phyloP scores from a whole-genome alignment of 805 yeast species.

The Candida dajiaensis region DNA sequence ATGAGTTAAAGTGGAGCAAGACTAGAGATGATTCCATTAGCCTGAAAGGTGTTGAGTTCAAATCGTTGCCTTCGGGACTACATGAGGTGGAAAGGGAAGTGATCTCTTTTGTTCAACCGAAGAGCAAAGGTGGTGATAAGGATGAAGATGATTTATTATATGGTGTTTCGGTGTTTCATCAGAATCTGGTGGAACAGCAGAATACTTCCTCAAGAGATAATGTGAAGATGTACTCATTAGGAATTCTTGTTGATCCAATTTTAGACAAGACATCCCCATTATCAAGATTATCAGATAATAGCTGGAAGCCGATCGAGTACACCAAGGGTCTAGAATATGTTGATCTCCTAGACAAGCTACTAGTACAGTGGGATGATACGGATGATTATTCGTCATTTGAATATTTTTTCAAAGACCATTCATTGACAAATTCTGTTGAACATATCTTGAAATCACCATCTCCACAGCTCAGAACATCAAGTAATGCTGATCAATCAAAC shows the following conservation, averaged over 20 bases:
- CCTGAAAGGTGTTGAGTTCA: slow-evolving; percentile 48
- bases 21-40: slow-evolving; percentile 23
- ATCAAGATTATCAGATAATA: slow-evolving; percentile 4
- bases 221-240: slow-evolving; percentile 60
- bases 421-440: slow-evolving; percentile 11
- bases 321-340: slow-evolving; percentile 40
- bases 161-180: slow-evolving; percentile 49
- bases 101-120: slow-evolving; percentile 42
- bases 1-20: slow-evolving; percentile 40
- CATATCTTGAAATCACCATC: slow-evolving; percentile 15
- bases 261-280: slow-evolving; percentile 13
- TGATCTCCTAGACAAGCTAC: slow-evolving; percentile 27
- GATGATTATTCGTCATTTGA: slow-evolving; percentile 20
- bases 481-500: not conserved
- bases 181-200: slow-evolving; percentile 29
- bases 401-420: slow-evolving; percentile 17
- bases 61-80: slow-evolving; percentile 64
- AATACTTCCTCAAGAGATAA: slow-evolving; percentile 30
- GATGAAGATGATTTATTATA: slow-evolving; percentile 24
- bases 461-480: slow-evolving; percentile 2
- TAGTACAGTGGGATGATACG: slow-evolving; percentile 16
- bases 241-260: slow-evolving; percentile 46
- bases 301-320: slow-evolving; percentile 38
- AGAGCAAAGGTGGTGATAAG: slow-evolving; percentile 12
- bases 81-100: slow-evolving; percentile 48